Base-by-base conservation (phyloP, 2,329 filamentous ascomycete genomes). In the Chaetoscypha palmicola region DNA sequence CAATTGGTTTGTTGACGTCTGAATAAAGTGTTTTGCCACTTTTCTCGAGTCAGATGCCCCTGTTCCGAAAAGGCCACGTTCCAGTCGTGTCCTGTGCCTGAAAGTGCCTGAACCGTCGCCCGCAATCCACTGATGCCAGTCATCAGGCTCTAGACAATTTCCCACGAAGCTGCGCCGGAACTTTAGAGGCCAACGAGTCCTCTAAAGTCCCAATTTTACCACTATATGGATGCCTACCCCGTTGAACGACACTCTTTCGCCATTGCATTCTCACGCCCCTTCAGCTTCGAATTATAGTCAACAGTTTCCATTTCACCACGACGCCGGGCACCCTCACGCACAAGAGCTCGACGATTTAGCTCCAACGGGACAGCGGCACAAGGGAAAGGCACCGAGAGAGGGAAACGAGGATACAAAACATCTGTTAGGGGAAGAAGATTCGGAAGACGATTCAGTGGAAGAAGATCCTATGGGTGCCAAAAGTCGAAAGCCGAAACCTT, bases 201-300 rank as follows among this genome's bases (percentile, higher is more conserved):
- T 60, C 55, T 58, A 43, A 46, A 52, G 50, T 41, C 46, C 44
- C 43, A 38, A 23, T 31, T 24, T 36, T 23, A 47, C 43, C 46
- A 59, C 46, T 56, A 62, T 54, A 67, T 70, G 63, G 59, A 68
- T 68, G 66, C 63, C 64, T 63, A 59, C 61, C 51, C 61, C 62
- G 50, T 52, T 62, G 50, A 59, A 56, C 57, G 57, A 65, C 48
- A 58, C 61, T 49, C 52, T 65, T 51, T 58, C 61, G 59, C 57
- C 57, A 45, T 46, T 55, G 28, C 45, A 51, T 32, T 31, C 50
- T 26, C 52, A 51, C 42, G 55, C 57, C 43, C 36, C 46, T 40
- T 51, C 50, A 46, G 33, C 46, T 32, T 32, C 45, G 35, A 44
- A 44, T 19, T 35, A 53, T 28, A 54, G 44, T 31, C 45, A 49